Base-by-base conservation (phyloP, 2,329 filamentous ascomycete genomes). In the Aspergillus persii region DNA sequence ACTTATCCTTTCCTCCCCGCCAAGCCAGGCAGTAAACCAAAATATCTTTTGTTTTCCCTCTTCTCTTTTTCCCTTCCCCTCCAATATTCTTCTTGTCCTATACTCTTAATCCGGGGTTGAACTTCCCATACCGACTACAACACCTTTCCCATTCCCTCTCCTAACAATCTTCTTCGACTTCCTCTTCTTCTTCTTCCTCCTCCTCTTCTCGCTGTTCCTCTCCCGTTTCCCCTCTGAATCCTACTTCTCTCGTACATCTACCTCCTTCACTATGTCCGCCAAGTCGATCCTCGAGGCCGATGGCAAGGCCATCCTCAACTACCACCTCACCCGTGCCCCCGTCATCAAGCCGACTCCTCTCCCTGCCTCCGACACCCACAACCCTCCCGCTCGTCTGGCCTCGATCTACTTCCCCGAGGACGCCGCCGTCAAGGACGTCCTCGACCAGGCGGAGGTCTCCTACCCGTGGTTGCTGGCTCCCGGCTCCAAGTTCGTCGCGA, bases 241-340 rank as follows among this genome's bases (percentile, higher is more conserved):
- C 27, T 61, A 63, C 65, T 63, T 65, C 62, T 58, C 50, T 59
- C 63, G 18, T 23, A 23, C 18, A 59, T 62, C 61, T 61, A 27
- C 18, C 18, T 23, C 18, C 18, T 47, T 62, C 63, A 66, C 74
- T 74, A 96, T 96, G 92, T 92, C 91, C 78, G 91, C 95, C 80
- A 99, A 99, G 84, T 90, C 94, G 69, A 98, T 99, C 77, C 83
- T 90, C 85, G 95, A 99, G 86, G 94, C 94, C 85, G 95, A 99
- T 84, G 95, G 95, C 87, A 99, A 99, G 90, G 95, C 95, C 86
- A 98, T 99, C 84, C 87, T 99, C 87, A 98, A 97, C 90, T 99
- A 98, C 87, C 95, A 98, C 86, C 92, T 99, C 81, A 98, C 95
- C 72, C 90, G 95, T 77, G 92, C 95, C 70, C 89, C 92, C 68